phyloP scores from a whole-genome alignment of 306 rosid species.

The Fagus sylvatica region DNA sequence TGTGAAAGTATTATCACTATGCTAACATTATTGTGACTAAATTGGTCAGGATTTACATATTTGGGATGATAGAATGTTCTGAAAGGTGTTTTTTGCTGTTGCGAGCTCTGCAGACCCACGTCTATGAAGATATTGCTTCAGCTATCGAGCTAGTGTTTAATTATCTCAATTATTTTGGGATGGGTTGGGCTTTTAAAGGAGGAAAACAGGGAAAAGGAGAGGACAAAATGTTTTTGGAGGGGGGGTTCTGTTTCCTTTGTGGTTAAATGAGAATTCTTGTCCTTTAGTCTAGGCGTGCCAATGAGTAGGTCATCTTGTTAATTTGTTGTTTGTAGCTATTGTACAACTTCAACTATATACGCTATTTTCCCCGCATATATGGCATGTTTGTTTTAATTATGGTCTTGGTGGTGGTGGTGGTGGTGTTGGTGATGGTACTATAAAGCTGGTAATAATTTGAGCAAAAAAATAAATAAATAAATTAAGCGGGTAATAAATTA shows the following conservation, averaged over 20 bases:
- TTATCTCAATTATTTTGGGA: not conserved
- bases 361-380: too few relatives aligned
- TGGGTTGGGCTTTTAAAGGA: not conserved
- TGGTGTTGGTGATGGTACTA: not conserved
- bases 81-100: not conserved
- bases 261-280: not conserved
- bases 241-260: not conserved
- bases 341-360: not conserved
- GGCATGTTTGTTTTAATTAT: not conserved
- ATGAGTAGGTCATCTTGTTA: not conserved
- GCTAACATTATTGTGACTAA: slow-evolving; percentile 2
- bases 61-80: not conserved
- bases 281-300: not conserved
- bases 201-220: too few relatives aligned
- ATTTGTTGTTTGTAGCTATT: not conserved
- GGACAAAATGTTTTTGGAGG: too few relatives aligned
- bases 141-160: not conserved
- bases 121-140: slow-evolving; percentile 2
- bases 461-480: too few relatives aligned
- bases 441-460: not conserved
- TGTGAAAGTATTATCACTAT: not conserved
- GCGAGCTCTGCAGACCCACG: slow-evolving; percentile 2
- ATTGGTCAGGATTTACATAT: slow-evolving; percentile 5
- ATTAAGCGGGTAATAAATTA: not conserved
- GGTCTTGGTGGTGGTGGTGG: not conserved